Evolutionary conservation across 345 rosid genomes (phyloP).

Genomic region (Trapa incisa): DNA sequence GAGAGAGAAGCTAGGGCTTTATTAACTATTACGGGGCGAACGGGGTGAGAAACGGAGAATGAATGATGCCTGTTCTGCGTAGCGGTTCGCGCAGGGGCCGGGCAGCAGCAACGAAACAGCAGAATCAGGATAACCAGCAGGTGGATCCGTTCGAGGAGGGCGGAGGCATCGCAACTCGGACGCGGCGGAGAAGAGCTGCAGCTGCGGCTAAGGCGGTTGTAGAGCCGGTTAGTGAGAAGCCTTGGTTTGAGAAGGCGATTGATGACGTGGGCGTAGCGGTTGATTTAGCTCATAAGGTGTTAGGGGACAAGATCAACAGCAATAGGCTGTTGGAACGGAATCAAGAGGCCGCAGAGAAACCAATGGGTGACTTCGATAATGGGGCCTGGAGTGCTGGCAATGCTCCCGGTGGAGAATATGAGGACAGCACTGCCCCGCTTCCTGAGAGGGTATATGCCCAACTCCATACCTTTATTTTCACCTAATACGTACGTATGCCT

Average conservation of each 20-base stretch:
- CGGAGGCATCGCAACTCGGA: slow-evolving; percentile 28
- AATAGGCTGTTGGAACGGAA: slow-evolving; percentile 3
- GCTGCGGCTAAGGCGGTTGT: slow-evolving; percentile 15
- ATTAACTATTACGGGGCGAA: neutral
- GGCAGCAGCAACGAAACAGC: slow-evolving; percentile 6
- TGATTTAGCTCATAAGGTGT: slow-evolving; percentile 8
- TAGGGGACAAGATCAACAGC: neutral
- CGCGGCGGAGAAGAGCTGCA: slow-evolving; percentile 26
- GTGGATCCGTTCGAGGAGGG: slow-evolving; percentile 7
- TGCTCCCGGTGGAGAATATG: slow-evolving; percentile 21
- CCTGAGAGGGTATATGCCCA: slow-evolving; percentile 19
- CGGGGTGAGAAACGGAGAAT: slow-evolving; percentile 12
- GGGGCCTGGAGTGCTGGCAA: slow-evolving; percentile 16
- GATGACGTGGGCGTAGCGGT: slow-evolving; percentile 17
- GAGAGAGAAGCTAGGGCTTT: neutral
- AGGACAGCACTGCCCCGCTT: slow-evolving; percentile 19
- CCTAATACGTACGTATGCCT: neutral
- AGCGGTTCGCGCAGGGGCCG: slow-evolving; percentile 21
- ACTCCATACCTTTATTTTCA: neutral
- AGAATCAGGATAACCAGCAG: neutral
- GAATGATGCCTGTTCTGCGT: slow-evolving; percentile 37
- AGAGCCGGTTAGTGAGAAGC: neutral
- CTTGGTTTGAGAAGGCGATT: neutral
- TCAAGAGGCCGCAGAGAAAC: slow-evolving; percentile 16
- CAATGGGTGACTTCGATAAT: slow-evolving; percentile 13